Percentiles rank a stretch among this genome's conserved stretches.
Conservation (phyloP, 2,329 filamentous ascomycete species). For the Phialophora macrospora region DNA sequence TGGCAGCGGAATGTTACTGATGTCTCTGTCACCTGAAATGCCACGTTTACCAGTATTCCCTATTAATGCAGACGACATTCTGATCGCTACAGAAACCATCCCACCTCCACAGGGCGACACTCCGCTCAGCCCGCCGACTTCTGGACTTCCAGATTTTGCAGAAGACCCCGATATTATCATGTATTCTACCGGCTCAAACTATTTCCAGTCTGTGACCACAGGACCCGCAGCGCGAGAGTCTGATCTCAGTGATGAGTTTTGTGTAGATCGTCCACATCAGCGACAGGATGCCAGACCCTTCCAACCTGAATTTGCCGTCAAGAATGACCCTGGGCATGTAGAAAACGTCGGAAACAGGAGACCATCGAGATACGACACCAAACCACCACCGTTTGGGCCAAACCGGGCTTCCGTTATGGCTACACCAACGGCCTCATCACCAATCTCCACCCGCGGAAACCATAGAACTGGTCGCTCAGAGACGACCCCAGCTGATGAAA, state of each 20-base stretch:
- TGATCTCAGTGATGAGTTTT: neutral
- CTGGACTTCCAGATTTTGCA: neutral
- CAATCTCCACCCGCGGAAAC: neutral
- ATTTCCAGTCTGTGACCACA: neutral
- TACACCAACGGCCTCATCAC: neutral
- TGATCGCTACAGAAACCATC: constrained; percentile 4
- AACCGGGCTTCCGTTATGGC: neutral
- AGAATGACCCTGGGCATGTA: neutral
- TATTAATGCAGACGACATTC: neutral
- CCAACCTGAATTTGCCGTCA: neutral
- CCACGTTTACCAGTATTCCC: constrained; percentile 2
- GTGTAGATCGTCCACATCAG: neutral
- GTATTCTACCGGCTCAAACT: neutral
- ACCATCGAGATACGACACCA: constrained; percentile 10
- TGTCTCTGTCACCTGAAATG: neutral
- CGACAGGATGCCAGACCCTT: neutral
- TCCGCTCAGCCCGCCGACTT: constrained; percentile 10
- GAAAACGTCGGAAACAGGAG: constrained; percentile 1
- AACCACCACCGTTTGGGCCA: constrained; percentile 6
- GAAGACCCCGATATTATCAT: constrained; percentile 7
- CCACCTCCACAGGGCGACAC: neutral
- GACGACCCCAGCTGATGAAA: neutral
- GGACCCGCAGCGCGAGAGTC: neutral
- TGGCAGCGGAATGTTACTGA: neutral
- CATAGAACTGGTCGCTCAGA: neutral